Base-by-base conservation (phyloP, 805 yeast genomes). In the Hanseniaspora guilliermondii region DNA sequence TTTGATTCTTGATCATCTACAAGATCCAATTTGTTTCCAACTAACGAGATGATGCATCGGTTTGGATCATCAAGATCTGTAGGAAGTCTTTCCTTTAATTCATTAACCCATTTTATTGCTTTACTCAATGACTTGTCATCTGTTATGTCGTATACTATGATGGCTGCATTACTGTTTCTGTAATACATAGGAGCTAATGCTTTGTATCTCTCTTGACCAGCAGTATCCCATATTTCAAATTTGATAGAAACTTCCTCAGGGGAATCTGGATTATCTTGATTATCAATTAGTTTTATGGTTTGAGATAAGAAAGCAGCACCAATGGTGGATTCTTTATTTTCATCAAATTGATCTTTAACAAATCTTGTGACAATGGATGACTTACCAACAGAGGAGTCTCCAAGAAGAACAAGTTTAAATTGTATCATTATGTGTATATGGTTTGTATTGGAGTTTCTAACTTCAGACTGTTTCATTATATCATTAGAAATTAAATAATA, bases 241-340 rank as follows among this genome's bases (percentile, higher is more conserved):
- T 78, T 80, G 32, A 76, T 66, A 3, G 65, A 61, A 4, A 59
- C 60, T 8, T 62, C 64, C 16, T 56, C 58, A 16, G 59, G 64
- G 7, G 60, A 61, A 6, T 40, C 45, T 8, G 24, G n/a, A 16
- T 38, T 38, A 8, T 35, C 49, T n/a, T 49, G 40, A 9, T 27
- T 19, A 14, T 41, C 47, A 21, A 39, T 21, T 30, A 46, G 32
- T 52, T 72, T 72, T 12, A 85, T 73, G 11, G 84, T 80, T 65
- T 88, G 94, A 17, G 97, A 87, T 39, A 93, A 76, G 68, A 91
- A 93, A 0, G 97, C 98, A 4, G 98, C 99, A n/a, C 99, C 99
- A 54, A 93, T 93, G 1, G 98, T 93, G 42, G 95, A 85, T 60
- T 94, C 87, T 56, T 91, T 78, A 59, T 79, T 78, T 32, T 79